Evolutionary conservation across 1,139 yeast genomes (phyloP).

Genomic region (Taphrina sp.): DNA sequence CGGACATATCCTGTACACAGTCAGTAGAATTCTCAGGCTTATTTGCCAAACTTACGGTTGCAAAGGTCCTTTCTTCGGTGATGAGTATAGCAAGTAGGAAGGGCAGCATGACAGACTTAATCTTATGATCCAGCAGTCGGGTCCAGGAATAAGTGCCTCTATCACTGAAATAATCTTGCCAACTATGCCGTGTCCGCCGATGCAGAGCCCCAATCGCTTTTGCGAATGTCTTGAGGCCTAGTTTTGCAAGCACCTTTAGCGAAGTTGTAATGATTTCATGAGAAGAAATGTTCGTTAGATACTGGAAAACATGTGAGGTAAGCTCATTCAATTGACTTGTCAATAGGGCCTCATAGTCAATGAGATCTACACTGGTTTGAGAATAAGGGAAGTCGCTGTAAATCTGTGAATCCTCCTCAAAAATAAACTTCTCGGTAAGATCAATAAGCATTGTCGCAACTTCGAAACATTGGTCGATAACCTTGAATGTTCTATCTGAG

Average conservation of each 20-base stretch:
- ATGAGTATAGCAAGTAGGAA: constrained; percentile 12
- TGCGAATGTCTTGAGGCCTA: constrained; percentile 10
- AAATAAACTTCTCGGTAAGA: too few relatives aligned
- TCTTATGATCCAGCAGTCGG: constrained; percentile 2
- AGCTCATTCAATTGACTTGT: neutral
- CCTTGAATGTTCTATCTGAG: too few relatives aligned
- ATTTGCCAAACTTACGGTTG: neutral
- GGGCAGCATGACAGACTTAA: constrained; percentile 13
- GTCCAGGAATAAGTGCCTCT: constrained; percentile 14
- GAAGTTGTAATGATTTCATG: neutral
- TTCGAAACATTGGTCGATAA: too few relatives aligned
- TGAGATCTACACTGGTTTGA: neutral
- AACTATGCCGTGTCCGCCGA: neutral
- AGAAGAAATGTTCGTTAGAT: constrained; percentile 6
- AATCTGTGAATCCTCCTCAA: constrained; percentile 19
- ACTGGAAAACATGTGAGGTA: constrained; percentile 1
- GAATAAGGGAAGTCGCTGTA: constrained; percentile 5
- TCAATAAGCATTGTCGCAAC: too few relatives aligned
- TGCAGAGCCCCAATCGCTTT: neutral
- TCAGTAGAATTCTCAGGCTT: neutral
- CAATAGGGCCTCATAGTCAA: constrained; percentile 5
- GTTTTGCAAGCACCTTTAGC: constrained; percentile 7
- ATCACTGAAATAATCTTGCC: constrained; percentile 8
- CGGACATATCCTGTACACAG: neutral
- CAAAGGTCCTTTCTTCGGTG: constrained; percentile 2